These are phyloP conservation scores for Pythium apleroticum DNA, from an alignment of 352 stramenopile genomes.

Conservation along the genomic window DNA sequence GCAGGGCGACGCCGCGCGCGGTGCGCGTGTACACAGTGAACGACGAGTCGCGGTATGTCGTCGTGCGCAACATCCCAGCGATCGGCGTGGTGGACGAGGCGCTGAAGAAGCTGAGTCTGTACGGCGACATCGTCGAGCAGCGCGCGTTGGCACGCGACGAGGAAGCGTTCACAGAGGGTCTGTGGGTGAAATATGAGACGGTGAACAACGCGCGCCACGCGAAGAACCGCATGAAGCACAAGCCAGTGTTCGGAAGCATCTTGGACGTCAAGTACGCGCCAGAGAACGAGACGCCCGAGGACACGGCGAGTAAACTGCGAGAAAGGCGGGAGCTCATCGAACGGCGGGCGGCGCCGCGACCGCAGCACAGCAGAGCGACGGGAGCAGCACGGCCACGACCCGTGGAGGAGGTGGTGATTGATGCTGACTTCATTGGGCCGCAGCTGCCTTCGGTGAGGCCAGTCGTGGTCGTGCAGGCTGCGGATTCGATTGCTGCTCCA, in stretches of 20 bases:
- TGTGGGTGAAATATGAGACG: constrained; percentile 78
- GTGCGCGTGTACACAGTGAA: constrained; percentile 43
- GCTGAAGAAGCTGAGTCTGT: constrained; percentile 27
- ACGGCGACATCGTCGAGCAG: constrained; percentile 28
- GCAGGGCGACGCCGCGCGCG: constrained; percentile 3
- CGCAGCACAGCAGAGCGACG: not conserved
- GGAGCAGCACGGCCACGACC: not conserved
- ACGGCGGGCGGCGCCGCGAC: constrained; percentile 26
- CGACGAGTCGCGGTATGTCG: constrained; percentile 36
- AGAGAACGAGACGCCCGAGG: constrained; percentile 51
- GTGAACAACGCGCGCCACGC: constrained; percentile 74
- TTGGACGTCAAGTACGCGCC: constrained; percentile 65
- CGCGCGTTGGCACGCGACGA: constrained; percentile 15
- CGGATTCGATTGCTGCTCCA: not conserved
- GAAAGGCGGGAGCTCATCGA: constrained; percentile 58
- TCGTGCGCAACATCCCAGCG: constrained; percentile 36
- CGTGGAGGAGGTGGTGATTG: not conserved
- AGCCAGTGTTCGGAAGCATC: constrained; percentile 64
- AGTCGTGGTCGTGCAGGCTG: not conserved
- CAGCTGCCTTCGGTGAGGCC: constrained; percentile 29
- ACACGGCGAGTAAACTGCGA: constrained; percentile 64
- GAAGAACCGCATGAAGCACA: constrained; percentile 54
- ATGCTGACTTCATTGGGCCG: constrained; percentile 47
- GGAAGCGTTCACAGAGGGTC: constrained; percentile 46
- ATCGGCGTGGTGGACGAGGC: constrained; percentile 31